Evolutionary conservation across 768 basidiomycete species (phyloP).

Genomic region (Russula griseocarnosa): DNA sequence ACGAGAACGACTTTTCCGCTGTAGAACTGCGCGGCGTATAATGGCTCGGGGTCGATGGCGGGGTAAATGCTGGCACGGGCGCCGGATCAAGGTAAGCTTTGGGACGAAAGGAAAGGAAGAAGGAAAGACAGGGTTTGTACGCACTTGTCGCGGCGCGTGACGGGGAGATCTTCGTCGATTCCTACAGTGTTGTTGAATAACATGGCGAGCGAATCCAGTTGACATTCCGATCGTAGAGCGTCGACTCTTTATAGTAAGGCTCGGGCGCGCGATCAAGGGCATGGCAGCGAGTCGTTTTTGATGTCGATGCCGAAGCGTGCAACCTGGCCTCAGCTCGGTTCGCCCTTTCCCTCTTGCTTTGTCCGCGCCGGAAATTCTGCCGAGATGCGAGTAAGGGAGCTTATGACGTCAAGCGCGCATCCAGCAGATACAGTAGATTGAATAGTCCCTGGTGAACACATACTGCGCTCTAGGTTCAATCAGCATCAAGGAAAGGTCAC

Average conservation of each 20-base stretch:
- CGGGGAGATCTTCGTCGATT: slow-evolving; percentile 16
- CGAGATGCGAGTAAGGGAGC: no score
- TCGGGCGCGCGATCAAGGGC: not conserved
- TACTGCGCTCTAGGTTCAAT: no score
- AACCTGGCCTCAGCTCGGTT: no score
- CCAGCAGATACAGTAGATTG: no score
- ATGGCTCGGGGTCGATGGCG: not conserved
- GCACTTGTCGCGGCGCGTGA: slow-evolving; percentile 8
- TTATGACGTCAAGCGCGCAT: no score
- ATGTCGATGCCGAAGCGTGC: not conserved
- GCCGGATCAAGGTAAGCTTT: not conserved
- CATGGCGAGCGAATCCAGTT: not conserved
- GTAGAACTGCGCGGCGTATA: not conserved
- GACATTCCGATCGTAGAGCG: not conserved
- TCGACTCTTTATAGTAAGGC: not conserved
- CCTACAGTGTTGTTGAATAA: not conserved
- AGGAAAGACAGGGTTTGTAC: not conserved
- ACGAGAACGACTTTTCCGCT: slow-evolving; percentile 12
- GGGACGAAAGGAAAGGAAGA: not conserved
- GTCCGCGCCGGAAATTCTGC: no score
- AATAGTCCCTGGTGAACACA: no score
- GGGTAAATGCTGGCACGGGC: slow-evolving; percentile 1
- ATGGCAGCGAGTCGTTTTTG: not conserved
- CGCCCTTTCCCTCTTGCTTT: not conserved
- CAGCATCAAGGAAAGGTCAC: no score